phyloP scores from a whole-genome alignment of 2,329 filamentous ascomycete genomes.

The Bimuria novae-zelandiae region DNA sequence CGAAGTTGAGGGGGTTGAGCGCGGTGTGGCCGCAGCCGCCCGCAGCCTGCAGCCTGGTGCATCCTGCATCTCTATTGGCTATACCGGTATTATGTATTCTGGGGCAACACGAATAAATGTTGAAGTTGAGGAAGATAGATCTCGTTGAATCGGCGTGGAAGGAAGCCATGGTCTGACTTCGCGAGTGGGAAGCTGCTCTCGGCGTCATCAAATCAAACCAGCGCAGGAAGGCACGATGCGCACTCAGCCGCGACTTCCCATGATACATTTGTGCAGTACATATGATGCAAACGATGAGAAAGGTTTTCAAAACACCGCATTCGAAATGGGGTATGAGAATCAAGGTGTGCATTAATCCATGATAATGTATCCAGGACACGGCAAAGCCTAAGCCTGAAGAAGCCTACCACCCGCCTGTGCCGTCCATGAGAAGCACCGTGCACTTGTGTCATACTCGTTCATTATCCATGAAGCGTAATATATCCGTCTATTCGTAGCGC shows the following conservation, averaged over 20 bases:
- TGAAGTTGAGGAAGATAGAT: too few relatives aligned
- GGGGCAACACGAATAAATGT: neutral
- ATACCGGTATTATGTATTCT: too few relatives aligned
- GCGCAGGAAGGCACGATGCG: too few relatives aligned
- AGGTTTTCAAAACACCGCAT: too few relatives aligned
- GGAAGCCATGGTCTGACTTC: too few relatives aligned
- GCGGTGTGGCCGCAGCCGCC: neutral
- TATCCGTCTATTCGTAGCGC: conserved; percentile 11
- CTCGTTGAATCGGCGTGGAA: too few relatives aligned
- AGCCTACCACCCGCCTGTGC: too few relatives aligned
- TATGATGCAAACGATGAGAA: neutral
- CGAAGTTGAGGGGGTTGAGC: neutral
- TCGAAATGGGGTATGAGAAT: neutral
- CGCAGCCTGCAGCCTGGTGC: neutral
- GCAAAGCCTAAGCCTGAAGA: neutral
- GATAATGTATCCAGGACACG: neutral
- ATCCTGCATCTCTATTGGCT: neutral
- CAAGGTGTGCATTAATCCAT: neutral
- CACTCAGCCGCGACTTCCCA: too few relatives aligned
- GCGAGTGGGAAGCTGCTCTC: too few relatives aligned
- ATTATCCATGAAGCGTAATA: neutral
- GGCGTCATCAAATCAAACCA: too few relatives aligned
- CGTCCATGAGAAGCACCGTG: too few relatives aligned
- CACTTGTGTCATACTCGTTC: neutral
- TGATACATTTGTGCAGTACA: neutral